Evolutionary conservation across 106 monocot genomes (phyloP).

Genomic region (Phalaenopsis equestris): DNA sequence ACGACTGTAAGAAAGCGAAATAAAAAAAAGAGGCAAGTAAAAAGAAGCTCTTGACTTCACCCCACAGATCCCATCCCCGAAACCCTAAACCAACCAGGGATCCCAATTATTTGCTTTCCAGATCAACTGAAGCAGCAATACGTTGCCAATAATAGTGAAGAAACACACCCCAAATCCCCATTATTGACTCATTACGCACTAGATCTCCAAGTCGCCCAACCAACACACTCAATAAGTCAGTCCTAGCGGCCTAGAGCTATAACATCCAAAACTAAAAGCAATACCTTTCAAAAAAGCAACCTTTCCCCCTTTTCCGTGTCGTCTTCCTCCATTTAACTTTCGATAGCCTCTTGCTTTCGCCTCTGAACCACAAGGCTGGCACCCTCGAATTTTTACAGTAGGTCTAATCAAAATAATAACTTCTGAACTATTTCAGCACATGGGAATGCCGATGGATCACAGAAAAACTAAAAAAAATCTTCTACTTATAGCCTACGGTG

Average conservation of each 20-base stretch:
- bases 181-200: conserved; percentile 4
- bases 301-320: conserved; percentile 7
- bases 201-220: not conserved
- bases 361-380: not conserved
- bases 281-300: conserved; percentile 2
- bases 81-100: not conserved
- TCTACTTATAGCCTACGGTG: not conserved
- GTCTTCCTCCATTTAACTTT: not conserved
- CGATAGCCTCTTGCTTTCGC: not conserved
- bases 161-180: not conserved
- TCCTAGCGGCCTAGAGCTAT: not conserved
- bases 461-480: not conserved
- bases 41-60: not conserved
- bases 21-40: not conserved
- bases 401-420: not conserved
- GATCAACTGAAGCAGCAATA: not conserved
- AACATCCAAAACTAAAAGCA: conserved; percentile 1
- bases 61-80: not conserved
- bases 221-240: not conserved
- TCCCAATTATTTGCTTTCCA: not conserved
- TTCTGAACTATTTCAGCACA: conserved; percentile 5
- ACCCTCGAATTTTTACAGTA: not conserved
- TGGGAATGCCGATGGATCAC: not conserved
- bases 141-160: not conserved
- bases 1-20: not conserved